Evolutionary conservation across 192 early-diverging fungal genomes (phyloP).

Genomic region (Coemansia sp.): DNA sequence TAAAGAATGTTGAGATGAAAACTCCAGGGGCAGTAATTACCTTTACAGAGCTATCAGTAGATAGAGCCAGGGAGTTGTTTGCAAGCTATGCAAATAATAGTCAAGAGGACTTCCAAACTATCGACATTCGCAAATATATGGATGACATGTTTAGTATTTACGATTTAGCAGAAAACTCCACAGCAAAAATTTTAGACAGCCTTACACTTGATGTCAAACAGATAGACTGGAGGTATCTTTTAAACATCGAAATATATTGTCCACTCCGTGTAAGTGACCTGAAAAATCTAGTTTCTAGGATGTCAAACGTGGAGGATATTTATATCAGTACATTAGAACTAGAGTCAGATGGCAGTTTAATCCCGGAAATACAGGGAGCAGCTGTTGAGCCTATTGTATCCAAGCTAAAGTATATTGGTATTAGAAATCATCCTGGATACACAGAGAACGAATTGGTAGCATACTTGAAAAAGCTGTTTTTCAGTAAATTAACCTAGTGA

Average conservation of each 20-base stretch:
- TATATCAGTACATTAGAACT: too few species aligned
- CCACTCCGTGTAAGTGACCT: neutral
- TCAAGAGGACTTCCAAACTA: neutral
- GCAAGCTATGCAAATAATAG: neutral
- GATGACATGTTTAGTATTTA: neutral
- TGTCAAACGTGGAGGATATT: neutral
- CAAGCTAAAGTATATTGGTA: too few species aligned
- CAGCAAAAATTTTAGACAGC: neutral
- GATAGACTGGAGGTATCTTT: neutral
- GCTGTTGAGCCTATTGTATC: too few species aligned
- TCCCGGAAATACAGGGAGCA: too few species aligned
- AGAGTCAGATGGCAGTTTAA: too few species aligned
- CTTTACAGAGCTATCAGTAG: neutral
- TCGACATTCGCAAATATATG: neutral
- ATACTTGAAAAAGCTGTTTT: too few species aligned
- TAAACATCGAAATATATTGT: neutral
- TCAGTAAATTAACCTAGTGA: too few species aligned
- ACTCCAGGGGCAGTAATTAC: neutral
- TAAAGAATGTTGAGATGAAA: neutral
- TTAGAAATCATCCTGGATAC: too few species aligned
- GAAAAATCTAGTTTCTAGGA: neutral
- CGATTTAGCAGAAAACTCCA: neutral
- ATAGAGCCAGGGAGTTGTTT: neutral
- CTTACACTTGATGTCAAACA: neutral
- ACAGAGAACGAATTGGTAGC: too few species aligned